These are phyloP conservation scores for Naganishia albida DNA, from an alignment of 1,284 basidiomycete genomes.

Conservation along the genomic window DNA sequence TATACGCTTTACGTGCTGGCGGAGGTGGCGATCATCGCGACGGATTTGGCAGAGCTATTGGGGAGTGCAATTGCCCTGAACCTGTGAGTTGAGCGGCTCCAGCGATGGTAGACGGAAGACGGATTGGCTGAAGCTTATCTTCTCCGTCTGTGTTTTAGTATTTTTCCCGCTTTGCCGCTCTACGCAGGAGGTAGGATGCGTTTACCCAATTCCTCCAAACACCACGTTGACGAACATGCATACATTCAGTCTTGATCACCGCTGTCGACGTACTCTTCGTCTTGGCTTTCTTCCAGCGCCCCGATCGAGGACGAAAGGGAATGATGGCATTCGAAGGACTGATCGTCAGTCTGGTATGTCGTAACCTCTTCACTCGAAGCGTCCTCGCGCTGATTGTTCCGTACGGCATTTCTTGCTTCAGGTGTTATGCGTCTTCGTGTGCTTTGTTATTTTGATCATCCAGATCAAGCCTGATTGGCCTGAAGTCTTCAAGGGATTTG, in stretches of 20 bases:
- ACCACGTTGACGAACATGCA: too few species aligned
- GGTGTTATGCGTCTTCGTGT: conserved; percentile 77
- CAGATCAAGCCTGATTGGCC: conserved; percentile 75
- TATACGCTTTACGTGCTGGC: conserved; percentile 59
- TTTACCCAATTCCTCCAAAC: not conserved
- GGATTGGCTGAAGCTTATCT: not conserved
- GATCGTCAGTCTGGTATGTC: conserved; percentile 62
- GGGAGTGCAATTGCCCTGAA: conserved; percentile 77
- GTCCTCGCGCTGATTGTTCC: not conserved
- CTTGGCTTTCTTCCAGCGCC: conserved; percentile 49
- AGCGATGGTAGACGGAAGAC: not conserved
- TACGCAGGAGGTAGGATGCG: conserved; percentile 62
- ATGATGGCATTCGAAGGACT: conserved; percentile 70
- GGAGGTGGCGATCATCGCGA: conserved; percentile 79
- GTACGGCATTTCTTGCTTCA: conserved; percentile 43
- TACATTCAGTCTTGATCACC: conserved; percentile 78
- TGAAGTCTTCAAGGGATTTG: conserved; percentile 76
- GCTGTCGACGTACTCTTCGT: conserved; percentile 75
- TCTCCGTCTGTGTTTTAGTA: conserved; percentile 42
- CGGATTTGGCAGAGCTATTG: conserved; percentile 65
- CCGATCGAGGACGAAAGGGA: conserved; percentile 43
- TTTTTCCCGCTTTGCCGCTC: conserved; percentile 76
- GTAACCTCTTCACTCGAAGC: conserved; percentile 22
- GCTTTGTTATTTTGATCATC: conserved; percentile 77
- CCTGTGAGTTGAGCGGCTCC: conserved; percentile 53